Base-by-base conservation (phyloP, 139 green algal genomes). In the Chlorella sp. region DNA sequence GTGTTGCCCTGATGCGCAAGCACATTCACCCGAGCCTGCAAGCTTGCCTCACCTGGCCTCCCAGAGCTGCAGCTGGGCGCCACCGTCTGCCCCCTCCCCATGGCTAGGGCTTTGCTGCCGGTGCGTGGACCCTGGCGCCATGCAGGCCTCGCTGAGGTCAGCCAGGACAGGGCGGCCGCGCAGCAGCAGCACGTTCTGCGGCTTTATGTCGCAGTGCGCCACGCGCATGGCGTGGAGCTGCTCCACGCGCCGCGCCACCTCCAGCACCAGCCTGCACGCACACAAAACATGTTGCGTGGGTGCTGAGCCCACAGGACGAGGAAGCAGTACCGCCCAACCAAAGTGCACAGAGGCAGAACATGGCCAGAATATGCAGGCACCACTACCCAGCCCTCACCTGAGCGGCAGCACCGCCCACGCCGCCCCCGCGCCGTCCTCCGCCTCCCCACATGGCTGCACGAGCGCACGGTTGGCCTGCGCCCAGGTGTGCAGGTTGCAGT, bases 201-300 rank as follows among this genome's bases (percentile, higher is more conserved):
- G 55, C 42, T 81, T 81, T 36, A 81, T 55, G 55, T 81, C 76
- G 36, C 76, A 81, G 70, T 81, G 76, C n/a, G 76, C 76, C 31
- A 81, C 71, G 55, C 75, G 60, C 31, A 59, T 69, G 31, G 72
- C 64, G 29, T 81, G 76, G 2, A 81, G 71, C 70, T 81, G 50
- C 26, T 65, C 34, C 33, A 81, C 24, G n/a, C 77, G 65, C 35
- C 59, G 49, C 2, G 55, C 70, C 26, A 74, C 70, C 14, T 70
- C 71, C 61, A 55, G 51, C 49, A 74, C 77, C 66, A 77, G 55
- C 30, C 76, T 81, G 69, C 31, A 36, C 10, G 17, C n/a, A n/a
- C n/a, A n/a, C n/a, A n/a, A n/a, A n/a, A n/a, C n/a, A n/a, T n/a
- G n/a, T n/a, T n/a, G n/a, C n/a, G n/a, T n/a, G n/a, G n/a, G n/a